These are phyloP conservation scores for Blepharisma undulans DNA, from an alignment of 169 alveolate species.

Conservation along the genomic window DNA sequence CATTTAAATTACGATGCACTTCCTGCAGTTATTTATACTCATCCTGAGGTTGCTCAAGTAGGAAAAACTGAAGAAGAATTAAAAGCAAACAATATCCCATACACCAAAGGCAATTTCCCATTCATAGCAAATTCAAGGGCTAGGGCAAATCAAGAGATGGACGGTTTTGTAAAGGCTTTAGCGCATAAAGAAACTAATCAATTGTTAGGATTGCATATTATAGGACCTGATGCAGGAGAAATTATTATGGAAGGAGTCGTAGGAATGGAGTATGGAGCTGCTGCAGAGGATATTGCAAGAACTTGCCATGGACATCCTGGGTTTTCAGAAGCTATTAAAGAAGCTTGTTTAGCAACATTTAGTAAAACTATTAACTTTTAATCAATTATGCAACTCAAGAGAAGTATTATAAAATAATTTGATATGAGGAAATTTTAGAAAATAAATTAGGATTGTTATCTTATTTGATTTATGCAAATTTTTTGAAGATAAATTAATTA, in stretches of 20 bases:
- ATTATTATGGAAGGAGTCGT: constrained; percentile 93
- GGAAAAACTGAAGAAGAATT: constrained; percentile 96
- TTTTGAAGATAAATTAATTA: no score
- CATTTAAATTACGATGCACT: constrained; percentile 92
- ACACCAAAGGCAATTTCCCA: constrained; percentile 92
- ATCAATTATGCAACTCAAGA: neutral
- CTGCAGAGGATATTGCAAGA: constrained; percentile 95
- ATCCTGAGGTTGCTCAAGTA: constrained; percentile 97
- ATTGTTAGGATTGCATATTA: constrained; percentile 97
- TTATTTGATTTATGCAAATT: no score
- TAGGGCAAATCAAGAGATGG: constrained; percentile 92
- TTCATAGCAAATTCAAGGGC: constrained; percentile 96
- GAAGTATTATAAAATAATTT: neutral
- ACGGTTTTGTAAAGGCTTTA: constrained; percentile 92
- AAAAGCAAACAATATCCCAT: constrained; percentile 66
- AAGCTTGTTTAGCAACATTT: constrained; percentile 94
- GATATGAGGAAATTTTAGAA: neutral
- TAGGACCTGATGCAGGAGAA: constrained; percentile 97
- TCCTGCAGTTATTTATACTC: constrained; percentile 97
- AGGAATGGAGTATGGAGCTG: constrained; percentile 94
- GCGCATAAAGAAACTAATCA: constrained; percentile 91
- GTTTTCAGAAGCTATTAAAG: constrained; percentile 95
- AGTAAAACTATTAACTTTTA: constrained; percentile 93
- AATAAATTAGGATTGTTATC: no score
- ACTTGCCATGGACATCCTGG: constrained; percentile 99